phyloP scores from a whole-genome alignment of 1,139 yeast genomes.

The Suhomyces wounanorum region DNA sequence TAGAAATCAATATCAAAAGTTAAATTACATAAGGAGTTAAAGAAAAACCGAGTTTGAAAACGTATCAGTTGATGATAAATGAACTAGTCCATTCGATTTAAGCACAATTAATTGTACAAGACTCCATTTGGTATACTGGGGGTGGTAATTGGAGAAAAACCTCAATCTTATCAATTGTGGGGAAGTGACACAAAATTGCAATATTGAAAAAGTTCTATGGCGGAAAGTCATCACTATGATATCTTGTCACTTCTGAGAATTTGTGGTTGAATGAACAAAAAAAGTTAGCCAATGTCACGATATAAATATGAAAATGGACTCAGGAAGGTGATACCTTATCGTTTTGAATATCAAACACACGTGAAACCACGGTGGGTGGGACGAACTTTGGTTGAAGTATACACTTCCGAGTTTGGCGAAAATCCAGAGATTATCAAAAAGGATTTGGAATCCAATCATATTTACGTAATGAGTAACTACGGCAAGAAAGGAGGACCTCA shows the following conservation, averaged over 20 bases:
- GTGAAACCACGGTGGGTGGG: constrained; percentile 55
- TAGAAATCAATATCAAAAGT: no score
- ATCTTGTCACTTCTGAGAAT: background rate
- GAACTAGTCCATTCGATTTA: no score
- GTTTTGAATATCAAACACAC: constrained; percentile 37
- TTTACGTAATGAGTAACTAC: constrained; percentile 30
- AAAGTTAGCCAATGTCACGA: background rate
- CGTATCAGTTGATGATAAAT: no score
- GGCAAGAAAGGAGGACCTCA: constrained; percentile 27
- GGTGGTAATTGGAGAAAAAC: no score
- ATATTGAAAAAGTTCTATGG: no score
- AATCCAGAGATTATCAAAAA: constrained; percentile 22
- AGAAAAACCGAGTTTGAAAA: no score
- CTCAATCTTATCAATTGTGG: no score
- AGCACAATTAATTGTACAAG: no score
- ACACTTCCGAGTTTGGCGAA: constrained; percentile 48
- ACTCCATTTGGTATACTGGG: no score
- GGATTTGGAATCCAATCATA: constrained; percentile 28
- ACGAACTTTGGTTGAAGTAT: constrained; percentile 44
- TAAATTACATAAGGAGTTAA: no score
- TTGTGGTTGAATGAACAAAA: background rate
- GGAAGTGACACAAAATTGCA: no score
- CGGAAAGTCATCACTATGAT: no score
- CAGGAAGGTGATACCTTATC: constrained; percentile 51
- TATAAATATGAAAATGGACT: constrained; percentile 40